Percentiles rank a stretch among this genome's conserved stretches.
Conservation (phyloP, 2,329 filamentous ascomycete genomes). For the Epichloe sibirici region DNA sequence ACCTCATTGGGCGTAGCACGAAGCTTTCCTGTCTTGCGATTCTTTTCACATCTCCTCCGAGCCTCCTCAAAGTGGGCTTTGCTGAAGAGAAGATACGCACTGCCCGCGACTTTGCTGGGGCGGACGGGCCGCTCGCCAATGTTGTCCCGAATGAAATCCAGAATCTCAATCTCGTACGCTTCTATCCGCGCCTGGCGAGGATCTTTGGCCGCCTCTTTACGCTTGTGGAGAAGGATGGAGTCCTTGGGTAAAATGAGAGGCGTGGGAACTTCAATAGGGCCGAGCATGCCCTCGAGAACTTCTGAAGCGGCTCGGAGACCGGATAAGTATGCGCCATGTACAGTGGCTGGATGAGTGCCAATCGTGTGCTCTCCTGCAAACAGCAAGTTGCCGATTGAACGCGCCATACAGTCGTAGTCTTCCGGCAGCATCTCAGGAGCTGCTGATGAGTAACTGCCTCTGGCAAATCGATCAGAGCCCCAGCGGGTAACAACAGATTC, state of each 20-base stretch:
- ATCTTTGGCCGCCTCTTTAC: conserved; percentile 39
- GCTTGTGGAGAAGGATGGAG: conserved; percentile 37
- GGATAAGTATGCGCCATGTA: conserved; percentile 91
- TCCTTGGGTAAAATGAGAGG: conserved; percentile 63
- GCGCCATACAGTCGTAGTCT: conserved; percentile 89
- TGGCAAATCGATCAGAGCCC: conserved; percentile 82
- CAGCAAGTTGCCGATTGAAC: conserved; percentile 71
- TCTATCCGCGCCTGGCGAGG: conserved; percentile 40
- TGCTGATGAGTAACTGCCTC: conserved; percentile 91
- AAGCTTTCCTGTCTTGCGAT: conserved; percentile 48
- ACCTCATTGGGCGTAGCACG: conserved; percentile 68
- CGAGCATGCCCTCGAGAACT: conserved; percentile 67
- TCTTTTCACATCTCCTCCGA: conserved; percentile 48
- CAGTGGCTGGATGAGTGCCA: conserved; percentile 88
- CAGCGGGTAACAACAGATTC: conserved; percentile 88
- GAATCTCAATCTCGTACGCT: conserved; percentile 42
- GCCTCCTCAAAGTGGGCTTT: conserved; percentile 61
- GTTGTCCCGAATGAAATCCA: conserved; percentile 36
- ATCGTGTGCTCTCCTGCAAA: conserved; percentile 97
- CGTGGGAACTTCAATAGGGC: conserved; percentile 63
- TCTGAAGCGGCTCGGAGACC: conserved; percentile 83
- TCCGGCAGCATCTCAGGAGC: conserved; percentile 69
- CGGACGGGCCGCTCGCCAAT: conserved; percentile 66
- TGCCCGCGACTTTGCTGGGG: conserved; percentile 62
- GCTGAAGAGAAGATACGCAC: conserved; percentile 83